Conservation (phyloP, 164 flowering plant genomes). For the Tinospora cordifolia region DNA sequence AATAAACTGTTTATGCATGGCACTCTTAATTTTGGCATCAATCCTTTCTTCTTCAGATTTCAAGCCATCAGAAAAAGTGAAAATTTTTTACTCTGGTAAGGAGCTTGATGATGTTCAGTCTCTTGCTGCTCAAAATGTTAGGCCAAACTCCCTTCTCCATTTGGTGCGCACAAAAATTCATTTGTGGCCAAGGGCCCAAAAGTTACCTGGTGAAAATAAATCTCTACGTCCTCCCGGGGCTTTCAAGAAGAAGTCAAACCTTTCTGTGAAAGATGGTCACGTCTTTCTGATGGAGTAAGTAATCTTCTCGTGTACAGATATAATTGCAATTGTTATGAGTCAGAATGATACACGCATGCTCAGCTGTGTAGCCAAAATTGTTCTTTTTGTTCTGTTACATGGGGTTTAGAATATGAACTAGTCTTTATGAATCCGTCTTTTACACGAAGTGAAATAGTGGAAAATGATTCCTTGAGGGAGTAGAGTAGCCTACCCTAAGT, state of each 20-base stretch:
- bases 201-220: slow-evolving; percentile 84
- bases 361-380: background rate
- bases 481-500: too few species aligned
- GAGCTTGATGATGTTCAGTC: slow-evolving; percentile 75
- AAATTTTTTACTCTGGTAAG: slow-evolving; percentile 63
- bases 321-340: background rate
- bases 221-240: slow-evolving; percentile 98
- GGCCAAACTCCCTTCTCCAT: slow-evolving; percentile 86
- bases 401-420: too few species aligned
- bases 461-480: too few species aligned
- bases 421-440: too few species aligned
- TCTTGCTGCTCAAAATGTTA: slow-evolving; percentile 70
- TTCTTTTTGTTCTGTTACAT: too few species aligned
- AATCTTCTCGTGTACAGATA: background rate
- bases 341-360: background rate
- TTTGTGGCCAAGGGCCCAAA: slow-evolving; percentile 79
- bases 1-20: background rate
- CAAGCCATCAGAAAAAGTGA: slow-evolving; percentile 64
- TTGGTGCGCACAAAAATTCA: slow-evolving; percentile 83
- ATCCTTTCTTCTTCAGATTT: slow-evolving; percentile 46
- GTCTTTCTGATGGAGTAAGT: slow-evolving; percentile 96
- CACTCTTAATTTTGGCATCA: background rate
- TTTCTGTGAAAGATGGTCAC: slow-evolving; percentile 93
- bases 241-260: slow-evolving; percentile 93
- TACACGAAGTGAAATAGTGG: too few species aligned